These are phyloP conservation scores for Aspergillus novofumigatus DNA, from an alignment of 2,329 filamentous ascomycete genomes.

Conservation along the genomic window DNA sequence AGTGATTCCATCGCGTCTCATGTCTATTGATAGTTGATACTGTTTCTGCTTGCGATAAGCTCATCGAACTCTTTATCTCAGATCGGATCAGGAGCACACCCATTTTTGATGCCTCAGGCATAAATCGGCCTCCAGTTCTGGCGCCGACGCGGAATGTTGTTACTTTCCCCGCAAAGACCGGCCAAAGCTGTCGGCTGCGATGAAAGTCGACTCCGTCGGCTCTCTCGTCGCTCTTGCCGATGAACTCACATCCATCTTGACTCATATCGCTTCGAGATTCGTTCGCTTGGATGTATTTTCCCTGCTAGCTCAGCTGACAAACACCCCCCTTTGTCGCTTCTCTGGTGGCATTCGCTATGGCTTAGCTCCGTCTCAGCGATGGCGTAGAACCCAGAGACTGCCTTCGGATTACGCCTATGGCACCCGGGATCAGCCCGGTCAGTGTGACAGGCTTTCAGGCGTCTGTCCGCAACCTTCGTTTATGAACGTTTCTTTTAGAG, in stretches of 20 bases:
- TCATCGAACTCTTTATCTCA: neutral
- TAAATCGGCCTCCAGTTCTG: conserved; percentile 3
- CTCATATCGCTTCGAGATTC: conserved; percentile 1
- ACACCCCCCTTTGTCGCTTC: conserved; percentile 44
- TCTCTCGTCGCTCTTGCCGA: neutral
- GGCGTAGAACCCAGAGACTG: conserved; percentile 46
- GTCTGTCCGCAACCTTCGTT: conserved; percentile 51
- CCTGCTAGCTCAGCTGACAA: conserved; percentile 5
- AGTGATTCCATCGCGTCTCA: neutral
- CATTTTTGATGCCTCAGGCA: neutral
- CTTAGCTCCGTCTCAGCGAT: conserved; percentile 48
- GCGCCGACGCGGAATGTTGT: conserved; percentile 3
- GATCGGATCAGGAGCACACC: neutral
- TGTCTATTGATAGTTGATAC: neutral
- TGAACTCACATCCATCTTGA: neutral
- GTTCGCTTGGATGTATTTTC: neutral
- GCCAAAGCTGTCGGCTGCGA: no score
- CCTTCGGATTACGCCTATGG: conserved; percentile 50
- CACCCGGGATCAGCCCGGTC: conserved; percentile 44
- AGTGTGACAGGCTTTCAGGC: conserved; percentile 36
- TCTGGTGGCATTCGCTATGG: conserved; percentile 56
- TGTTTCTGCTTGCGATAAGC: neutral
- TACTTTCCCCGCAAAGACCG: neutral
- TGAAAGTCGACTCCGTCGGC: neutral
- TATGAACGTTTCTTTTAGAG: conserved; percentile 24